Evolutionary conservation across 305 asterid species (phyloP), one percentile per base, ranked within the genome.

Genomic region (Withania somnifera): DNA sequence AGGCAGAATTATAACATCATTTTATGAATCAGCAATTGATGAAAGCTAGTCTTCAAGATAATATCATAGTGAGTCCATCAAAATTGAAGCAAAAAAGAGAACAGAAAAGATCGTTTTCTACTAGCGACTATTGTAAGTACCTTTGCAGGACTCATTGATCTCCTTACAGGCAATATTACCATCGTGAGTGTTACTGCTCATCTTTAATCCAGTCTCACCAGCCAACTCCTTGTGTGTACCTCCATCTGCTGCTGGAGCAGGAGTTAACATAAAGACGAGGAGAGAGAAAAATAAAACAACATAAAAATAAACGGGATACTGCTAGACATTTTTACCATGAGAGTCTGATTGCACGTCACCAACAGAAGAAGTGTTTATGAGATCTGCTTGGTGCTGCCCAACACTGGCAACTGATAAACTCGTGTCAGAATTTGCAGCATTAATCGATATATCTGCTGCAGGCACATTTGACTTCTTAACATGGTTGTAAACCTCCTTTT

Each of bases 361-460:
- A 64, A 3, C 36, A 53, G 34, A 26, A 14, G 22, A 28, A 45
- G 51, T 80, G 71, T 60, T 64, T 34, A 19, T 7, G 30, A 61
- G n/a, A 60, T 67, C 89, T 42, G 85, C 85, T 78, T 83, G 85
- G 78, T 87, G 84, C 80, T 76, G 85, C 83, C 79, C 71, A n/a
- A 20, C 57, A 81, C 86, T 71, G 80, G 61, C 86, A 79, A 42
- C 85, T 40, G 88, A 63, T 50, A 40, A 32, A 6, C 36, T 80
- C 63, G 77, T 76, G 81, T 80, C 85, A 19, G 87, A 58, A 79
- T 77, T 81, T 57, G 67, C 80, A 50, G 83, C 81, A 57, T 83
- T 76, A 71, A 32, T 50, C 32, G 83, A 63, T 64, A 88, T 81
- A 66, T 68, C 77, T 42, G 77, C 53, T 6, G n/a, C 11, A 11